A percentile compares a stretch with the other conserved stretches of the same genome.
phyloP scores from a whole-genome alignment of 2,329 filamentous ascomycete species.

The Hysterium pulicare region DNA sequence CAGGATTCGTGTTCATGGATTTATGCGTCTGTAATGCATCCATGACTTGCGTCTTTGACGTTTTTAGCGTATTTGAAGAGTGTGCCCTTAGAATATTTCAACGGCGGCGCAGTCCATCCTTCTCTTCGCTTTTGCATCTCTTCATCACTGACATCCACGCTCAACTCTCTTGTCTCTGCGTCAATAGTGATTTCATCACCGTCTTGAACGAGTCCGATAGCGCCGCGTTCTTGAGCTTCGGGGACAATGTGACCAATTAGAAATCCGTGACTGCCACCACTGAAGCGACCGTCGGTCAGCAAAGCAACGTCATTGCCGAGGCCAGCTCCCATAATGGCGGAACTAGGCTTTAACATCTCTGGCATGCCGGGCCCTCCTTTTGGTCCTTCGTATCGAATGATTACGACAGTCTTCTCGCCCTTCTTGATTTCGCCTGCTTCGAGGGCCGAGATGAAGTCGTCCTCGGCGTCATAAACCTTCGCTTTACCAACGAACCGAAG shows the following conservation, averaged over 20 bases:
- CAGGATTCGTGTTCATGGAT: no score
- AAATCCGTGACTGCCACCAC: conserved; percentile 80
- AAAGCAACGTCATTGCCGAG: conserved; percentile 71
- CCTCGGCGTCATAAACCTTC: conserved; percentile 67
- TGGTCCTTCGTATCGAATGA: conserved; percentile 71
- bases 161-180: conserved; percentile 67
- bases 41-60: conserved; percentile 57
- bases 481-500: conserved; percentile 65
- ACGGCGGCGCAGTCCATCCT: conserved; percentile 51
- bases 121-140: conserved; percentile 55
- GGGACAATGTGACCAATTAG: conserved; percentile 85
- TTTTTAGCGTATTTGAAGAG: conserved; percentile 57
- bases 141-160: conserved; percentile 62
- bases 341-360: conserved; percentile 70
- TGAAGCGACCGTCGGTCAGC: conserved; percentile 73
- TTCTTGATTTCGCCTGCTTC: conserved; percentile 68
- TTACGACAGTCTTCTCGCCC: conserved; percentile 72
- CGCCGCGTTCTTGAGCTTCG: conserved; percentile 80
- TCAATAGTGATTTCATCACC: conserved; percentile 81
- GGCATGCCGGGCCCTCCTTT: conserved; percentile 73
- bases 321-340: conserved; percentile 71
- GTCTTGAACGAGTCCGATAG: conserved; percentile 77
- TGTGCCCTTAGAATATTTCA: conserved; percentile 59
- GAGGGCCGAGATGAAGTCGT: conserved; percentile 65
- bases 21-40: conserved; percentile 56